Conservation (phyloP, 2,329 filamentous ascomycete genomes). For the Orbilia blumenaviensis region DNA sequence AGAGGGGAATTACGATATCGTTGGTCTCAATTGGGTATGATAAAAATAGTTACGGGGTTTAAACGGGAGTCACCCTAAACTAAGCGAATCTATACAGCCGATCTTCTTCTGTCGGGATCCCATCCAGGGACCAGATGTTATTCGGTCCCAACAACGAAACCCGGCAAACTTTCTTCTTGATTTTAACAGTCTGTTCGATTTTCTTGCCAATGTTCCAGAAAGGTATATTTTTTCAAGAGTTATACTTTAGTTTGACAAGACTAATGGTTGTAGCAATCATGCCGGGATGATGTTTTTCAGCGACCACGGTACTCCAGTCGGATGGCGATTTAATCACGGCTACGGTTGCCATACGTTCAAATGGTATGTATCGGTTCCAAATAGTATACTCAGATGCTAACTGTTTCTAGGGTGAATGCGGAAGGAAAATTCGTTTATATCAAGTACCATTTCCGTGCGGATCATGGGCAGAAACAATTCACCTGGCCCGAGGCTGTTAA, state of each 20-base stretch:
- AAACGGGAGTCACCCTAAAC: no score
- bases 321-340: conserved; percentile 62
- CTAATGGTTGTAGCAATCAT: conserved; percentile 60
- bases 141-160: conserved; percentile 64
- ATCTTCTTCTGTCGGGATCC: conserved; percentile 66
- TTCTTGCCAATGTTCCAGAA: conserved; percentile 65
- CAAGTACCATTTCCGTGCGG: conserved; percentile 65
- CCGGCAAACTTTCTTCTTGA: conserved; percentile 66
- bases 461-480: conserved; percentile 65
- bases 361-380: conserved; percentile 58
- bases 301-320: conserved; percentile 65
- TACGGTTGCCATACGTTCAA: conserved; percentile 65
- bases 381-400: conserved; percentile 50
- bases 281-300: conserved; percentile 66
- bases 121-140: conserved; percentile 64
- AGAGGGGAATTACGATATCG: conserved; percentile 66
- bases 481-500: conserved; percentile 63
- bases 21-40: conserved; percentile 63
- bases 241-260: not conserved
- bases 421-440: conserved; percentile 66
- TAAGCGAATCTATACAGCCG: conserved; percentile 58
- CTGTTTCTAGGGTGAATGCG: conserved; percentile 61
- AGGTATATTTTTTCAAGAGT: conserved; percentile 53
- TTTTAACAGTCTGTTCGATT: conserved; percentile 65
- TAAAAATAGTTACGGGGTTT: not conserved